Evolutionary conservation across 345 rosid species (phyloP).

Genomic region (Raphanus sativus): DNA sequence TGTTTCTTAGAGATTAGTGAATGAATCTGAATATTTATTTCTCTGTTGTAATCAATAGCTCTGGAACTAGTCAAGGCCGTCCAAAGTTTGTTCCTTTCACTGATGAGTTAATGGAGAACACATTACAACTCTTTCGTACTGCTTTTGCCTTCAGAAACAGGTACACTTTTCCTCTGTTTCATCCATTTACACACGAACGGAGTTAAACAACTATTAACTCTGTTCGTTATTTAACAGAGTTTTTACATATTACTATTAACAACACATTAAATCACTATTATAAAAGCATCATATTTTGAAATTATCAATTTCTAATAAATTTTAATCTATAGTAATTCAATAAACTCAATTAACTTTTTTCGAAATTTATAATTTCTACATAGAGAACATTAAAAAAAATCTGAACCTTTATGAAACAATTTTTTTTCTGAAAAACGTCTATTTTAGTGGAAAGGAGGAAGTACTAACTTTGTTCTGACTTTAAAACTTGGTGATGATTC

Average conservation of each 20-base stretch:
- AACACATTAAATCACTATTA: neutral
- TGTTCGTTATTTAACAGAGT: neutral
- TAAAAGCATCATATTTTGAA: neutral
- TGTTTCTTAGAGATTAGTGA: neutral
- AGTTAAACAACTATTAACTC: neutral
- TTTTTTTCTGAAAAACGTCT: neutral
- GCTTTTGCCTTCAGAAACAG: constrained; percentile 90
- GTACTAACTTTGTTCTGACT: neutral
- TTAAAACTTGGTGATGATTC: neutral
- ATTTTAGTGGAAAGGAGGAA: neutral
- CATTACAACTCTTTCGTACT: constrained; percentile 77
- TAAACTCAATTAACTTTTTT: no score
- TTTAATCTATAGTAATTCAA: neutral
- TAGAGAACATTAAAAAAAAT: no score
- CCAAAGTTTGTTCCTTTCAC: constrained; percentile 84
- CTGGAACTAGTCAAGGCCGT: constrained; percentile 93
- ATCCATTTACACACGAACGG: constrained; percentile 4
- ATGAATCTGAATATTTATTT: neutral
- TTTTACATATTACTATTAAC: neutral
- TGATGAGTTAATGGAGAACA: constrained; percentile 73
- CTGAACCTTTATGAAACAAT: no score
- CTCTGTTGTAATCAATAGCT: constrained; percentile 47
- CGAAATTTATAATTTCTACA: neutral
- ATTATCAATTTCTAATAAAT: neutral
- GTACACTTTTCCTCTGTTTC: constrained; percentile 31